Base-by-base conservation (phyloP, 2,329 filamentous ascomycete species). In the Sporothrix dimorphospora region DNA sequence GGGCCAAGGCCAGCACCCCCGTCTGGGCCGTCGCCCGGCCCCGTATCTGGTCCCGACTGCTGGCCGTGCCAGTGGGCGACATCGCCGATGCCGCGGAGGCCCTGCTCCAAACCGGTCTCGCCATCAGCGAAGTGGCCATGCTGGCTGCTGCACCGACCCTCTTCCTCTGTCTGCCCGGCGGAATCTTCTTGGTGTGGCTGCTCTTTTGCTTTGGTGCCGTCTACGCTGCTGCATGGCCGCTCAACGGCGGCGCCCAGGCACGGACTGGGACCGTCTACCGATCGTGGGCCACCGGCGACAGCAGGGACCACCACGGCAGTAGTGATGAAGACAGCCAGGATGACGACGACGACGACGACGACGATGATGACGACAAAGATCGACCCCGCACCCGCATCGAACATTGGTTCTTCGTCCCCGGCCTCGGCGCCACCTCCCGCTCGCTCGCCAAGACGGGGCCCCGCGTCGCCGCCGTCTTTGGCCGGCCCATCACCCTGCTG, bases 401-500 rank as follows among this genome's bases (percentile, higher is more conserved):
- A 74, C 78, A 76, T 40, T 81, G 80, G 80, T 76, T 81, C 72
- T 81, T 81, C 69, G 72, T 81, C 42, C 77, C 78, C 6, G 81
- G 80, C 2, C 77, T 81, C 71, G 79, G 79, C 0, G 77, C 77
- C 57, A 81, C 79, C 80, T 78, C 79, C 8, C 77, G 75, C 6
- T 76, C 77, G 0, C 77, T 81, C 14, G 75, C 78, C 51, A 75
- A 75, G 66, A 81, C 80, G 0, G 74, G 82, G 2, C 80, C 82
- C 1, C 78, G 76, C 11, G 74, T 84, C 8, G 78, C 80, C 9
- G 78, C 76, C 21, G 78, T 82, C 4, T 82, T 83, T 73, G 77
- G 78, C 57, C 77, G 79, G 11, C 78, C 81, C 63, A 82, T 89
- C 74, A 85, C 82, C 57, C 85, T 84, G 77, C 84, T 88, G 61